These are phyloP conservation scores for Aspergillus biplanus DNA, from an alignment of 495 filamentous ascomycete species.

Conservation along the genomic window DNA sequence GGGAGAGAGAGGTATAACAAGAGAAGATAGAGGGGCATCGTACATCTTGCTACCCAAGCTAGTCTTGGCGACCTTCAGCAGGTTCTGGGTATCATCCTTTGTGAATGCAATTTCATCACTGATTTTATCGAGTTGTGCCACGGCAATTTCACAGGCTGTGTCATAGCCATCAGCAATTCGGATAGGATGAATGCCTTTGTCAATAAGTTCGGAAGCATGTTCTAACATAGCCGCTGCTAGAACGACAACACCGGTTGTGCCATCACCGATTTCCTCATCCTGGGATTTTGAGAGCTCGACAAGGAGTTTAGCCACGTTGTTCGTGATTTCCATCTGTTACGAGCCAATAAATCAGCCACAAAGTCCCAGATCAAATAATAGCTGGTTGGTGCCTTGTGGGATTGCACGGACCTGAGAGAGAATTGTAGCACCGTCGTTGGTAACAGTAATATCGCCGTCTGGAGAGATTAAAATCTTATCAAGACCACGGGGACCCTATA, in stretches of 20 bases:
- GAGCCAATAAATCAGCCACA: slow-evolving; percentile 19
- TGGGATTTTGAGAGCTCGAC: slow-evolving; percentile 99
- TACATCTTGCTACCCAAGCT: slow-evolving; percentile 97
- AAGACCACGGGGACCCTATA: slow-evolving; percentile 85
- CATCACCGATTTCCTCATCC: slow-evolving; percentile 98
- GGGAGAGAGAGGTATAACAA: background rate
- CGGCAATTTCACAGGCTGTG: slow-evolving; percentile 93
- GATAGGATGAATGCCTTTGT: slow-evolving; percentile 99
- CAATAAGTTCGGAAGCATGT: slow-evolving; percentile 97
- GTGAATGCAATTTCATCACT: slow-evolving; percentile 88
- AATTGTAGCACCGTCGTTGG: slow-evolving; percentile 98
- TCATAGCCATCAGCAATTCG: slow-evolving; percentile 98
- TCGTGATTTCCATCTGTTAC: slow-evolving; percentile 90
- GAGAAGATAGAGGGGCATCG: slow-evolving; percentile 3
- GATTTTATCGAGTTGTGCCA: slow-evolving; percentile 88
- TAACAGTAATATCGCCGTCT: slow-evolving; percentile 98
- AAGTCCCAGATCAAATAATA: background rate
- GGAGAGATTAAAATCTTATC: slow-evolving; percentile 99
- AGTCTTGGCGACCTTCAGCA: slow-evolving; percentile 92
- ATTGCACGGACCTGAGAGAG: slow-evolving; percentile 68
- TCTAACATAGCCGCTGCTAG: slow-evolving; percentile 93
- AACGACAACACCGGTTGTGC: slow-evolving; percentile 97
- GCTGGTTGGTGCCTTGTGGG: background rate
- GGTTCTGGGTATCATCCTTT: slow-evolving; percentile 73
- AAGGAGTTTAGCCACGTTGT: slow-evolving; percentile 95